Conservation (phyloP, 140 eudicot species). For the Bidens hawaiensis region DNA sequence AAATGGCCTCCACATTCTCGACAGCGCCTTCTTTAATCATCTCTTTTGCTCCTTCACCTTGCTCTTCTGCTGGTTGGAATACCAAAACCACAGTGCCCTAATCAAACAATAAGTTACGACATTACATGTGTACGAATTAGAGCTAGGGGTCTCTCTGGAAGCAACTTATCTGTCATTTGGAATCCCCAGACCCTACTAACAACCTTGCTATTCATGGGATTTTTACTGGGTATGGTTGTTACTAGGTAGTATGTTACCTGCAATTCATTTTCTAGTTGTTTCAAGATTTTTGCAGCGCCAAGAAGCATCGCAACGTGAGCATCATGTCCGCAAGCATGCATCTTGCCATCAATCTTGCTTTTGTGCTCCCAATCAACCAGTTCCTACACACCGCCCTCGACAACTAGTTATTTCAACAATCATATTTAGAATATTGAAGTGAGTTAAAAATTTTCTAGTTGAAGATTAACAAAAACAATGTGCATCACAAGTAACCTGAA, state of each 20-base stretch:
- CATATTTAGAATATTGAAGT: too few relatives aligned
- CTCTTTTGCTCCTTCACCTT: slow-evolving; percentile 56
- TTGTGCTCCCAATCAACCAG: slow-evolving; percentile 45
- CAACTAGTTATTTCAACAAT: neutral
- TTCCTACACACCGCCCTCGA: slow-evolving; percentile 36
- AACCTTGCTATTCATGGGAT: too few relatives aligned
- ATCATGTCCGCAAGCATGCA: slow-evolving; percentile 87
- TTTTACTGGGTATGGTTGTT: too few relatives aligned
- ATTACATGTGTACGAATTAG: too few relatives aligned
- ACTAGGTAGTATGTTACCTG: slow-evolving; percentile 18
- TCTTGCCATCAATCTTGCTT: slow-evolving; percentile 60
- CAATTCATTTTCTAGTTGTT: slow-evolving; percentile 36
- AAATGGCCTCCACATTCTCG: slow-evolving; percentile 50
- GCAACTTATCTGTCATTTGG: too few relatives aligned
- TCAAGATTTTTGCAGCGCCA: slow-evolving; percentile 60
- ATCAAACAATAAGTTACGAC: neutral
- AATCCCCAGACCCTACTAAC: too few relatives aligned
- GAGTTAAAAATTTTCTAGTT: too few relatives aligned
- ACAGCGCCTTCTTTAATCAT: slow-evolving; percentile 58
- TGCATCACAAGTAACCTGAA: slow-evolving; percentile 41
- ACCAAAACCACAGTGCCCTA: slow-evolving; percentile 61
- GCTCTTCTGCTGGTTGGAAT: slow-evolving; percentile 74
- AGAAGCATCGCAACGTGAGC: slow-evolving; percentile 78
- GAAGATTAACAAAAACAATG: too few relatives aligned
- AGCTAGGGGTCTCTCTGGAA: too few relatives aligned